These are phyloP conservation scores for Eutrema japonicum DNA, from an alignment of 345 rosid genomes.

Conservation along the genomic window DNA sequence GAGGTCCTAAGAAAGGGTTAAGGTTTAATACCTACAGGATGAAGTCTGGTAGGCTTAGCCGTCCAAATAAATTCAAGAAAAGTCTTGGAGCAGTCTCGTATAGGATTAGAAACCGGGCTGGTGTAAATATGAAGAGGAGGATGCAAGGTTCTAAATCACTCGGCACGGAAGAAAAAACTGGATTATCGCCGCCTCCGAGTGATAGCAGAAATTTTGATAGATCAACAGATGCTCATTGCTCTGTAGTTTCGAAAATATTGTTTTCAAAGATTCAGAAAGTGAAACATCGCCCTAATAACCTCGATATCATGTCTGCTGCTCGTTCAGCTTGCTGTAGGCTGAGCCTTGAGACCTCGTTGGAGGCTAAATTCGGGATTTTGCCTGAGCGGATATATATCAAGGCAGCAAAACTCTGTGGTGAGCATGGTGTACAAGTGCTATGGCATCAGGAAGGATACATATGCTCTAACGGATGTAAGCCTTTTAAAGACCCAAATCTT, in stretches of 20 bases:
- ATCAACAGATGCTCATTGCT: slow-evolving; percentile 68
- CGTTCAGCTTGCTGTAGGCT: slow-evolving; percentile 87
- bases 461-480: slow-evolving; percentile 84
- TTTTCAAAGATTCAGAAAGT: slow-evolving; percentile 73
- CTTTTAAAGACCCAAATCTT: slow-evolving; percentile 49
- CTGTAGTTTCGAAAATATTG: slow-evolving; percentile 67
- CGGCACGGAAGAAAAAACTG: slow-evolving; percentile 41
- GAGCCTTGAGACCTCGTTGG: slow-evolving; percentile 74
- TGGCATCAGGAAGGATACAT: slow-evolving; percentile 84
- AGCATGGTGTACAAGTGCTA: slow-evolving; percentile 74
- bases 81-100: slow-evolving; percentile 77
- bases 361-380: slow-evolving; percentile 71
- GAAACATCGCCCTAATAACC: slow-evolving; percentile 85
- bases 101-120: slow-evolving; percentile 71
- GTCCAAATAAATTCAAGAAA: slow-evolving; percentile 78
- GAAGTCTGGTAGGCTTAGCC: slow-evolving; percentile 94
- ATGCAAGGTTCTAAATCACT: slow-evolving; percentile 71
- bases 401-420: slow-evolving; percentile 96
- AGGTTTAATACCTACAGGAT: slow-evolving; percentile 70
- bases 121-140: slow-evolving; percentile 70
- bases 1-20: slow-evolving; percentile 68
- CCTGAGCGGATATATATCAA: slow-evolving; percentile 78
- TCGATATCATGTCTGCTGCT: slow-evolving; percentile 76
- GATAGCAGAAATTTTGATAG: slow-evolving; percentile 53
- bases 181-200: slow-evolving; percentile 43